A percentile compares a stretch with the other conserved stretches of the same genome.
Evolutionary conservation across 495 filamentous ascomycete species (phyloP).

Genomic region (Penicillium bialowiezense): DNA sequence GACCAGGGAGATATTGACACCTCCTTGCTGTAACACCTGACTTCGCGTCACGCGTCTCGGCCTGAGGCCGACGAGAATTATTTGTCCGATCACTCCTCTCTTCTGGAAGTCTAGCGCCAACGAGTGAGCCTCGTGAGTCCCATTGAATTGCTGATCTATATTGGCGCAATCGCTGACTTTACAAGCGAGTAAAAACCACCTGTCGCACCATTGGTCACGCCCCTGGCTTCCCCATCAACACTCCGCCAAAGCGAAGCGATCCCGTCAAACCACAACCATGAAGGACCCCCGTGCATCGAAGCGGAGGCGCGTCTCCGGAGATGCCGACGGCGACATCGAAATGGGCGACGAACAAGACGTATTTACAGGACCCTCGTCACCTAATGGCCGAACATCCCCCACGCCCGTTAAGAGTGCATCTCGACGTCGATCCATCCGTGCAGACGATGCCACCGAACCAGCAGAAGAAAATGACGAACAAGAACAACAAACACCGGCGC

Average conservation of each 20-base stretch:
- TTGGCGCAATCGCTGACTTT: too few relatives aligned
- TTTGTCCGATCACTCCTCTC: not conserved
- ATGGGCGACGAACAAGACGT: conserved; percentile 26
- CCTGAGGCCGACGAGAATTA: too few relatives aligned
- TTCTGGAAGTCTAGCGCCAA: too few relatives aligned
- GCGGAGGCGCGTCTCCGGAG: conserved; percentile 40
- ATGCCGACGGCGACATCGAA: conserved; percentile 36
- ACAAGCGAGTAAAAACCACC: too few relatives aligned
- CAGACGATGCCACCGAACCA: conserved; percentile 4
- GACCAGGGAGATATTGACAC: too few relatives aligned
- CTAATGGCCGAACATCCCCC: conserved; percentile 14
- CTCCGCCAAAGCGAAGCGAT: not conserved
- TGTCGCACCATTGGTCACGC: too few relatives aligned
- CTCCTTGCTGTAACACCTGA: conserved; percentile 11
- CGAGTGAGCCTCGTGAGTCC: too few relatives aligned
- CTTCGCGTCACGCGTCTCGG: conserved; percentile 34
- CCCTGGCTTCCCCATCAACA: too few relatives aligned
- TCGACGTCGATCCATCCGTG: conserved; percentile 27
- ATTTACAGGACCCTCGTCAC: conserved; percentile 21
- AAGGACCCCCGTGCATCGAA: conserved; percentile 40
- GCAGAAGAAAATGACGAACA: conserved; percentile 4
- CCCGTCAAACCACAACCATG: conserved; percentile 21
- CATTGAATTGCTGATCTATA: too few relatives aligned
- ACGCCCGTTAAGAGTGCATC: conserved; percentile 14
- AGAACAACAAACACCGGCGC: conserved; percentile 23